Evolutionary conservation across 345 rosid species (phyloP), one percentile per base, ranked within the genome.

Genomic region (thale cress (Arabidopsis thaliana)): DNA sequence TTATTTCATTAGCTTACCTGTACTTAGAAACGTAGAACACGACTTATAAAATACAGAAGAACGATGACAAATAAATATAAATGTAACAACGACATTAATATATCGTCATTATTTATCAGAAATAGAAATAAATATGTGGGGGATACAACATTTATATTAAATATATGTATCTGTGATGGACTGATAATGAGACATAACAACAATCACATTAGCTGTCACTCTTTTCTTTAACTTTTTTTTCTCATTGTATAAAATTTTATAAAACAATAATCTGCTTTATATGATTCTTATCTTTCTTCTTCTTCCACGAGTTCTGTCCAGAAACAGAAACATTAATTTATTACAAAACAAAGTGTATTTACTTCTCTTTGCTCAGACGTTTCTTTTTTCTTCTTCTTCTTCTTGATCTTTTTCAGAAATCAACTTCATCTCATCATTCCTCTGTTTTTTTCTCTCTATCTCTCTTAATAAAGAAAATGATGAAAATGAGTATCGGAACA

Each of bases 151-250:
- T 16, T 16, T 40, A 51, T 46, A 68, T 36, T 42, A 44, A 44
- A 6, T 20, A 8, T 46, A 14, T 25, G 52, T 49, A 4, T 25
- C 42, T 72, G 2, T 72, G 45, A 64, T 24, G 58, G 68, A 69
- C 20, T 51, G 32, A 28, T 28, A 69, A 75, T 60, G 74, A 67
- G 56, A 67, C 62, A 67, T 67, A 75, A 10, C 73, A 75, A 75
- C 69, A 60, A 59, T 69, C 56, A 68, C 49, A 68, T 75, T 67
- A 73, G 71, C 57, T 73, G 78, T 65, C 78, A 65, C 77, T 24
- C 37, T 25, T 64, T 64, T 13, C 5, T 41, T 50, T 51, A 44
- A 28, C 32, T 16, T 30, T 23, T 22, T 30, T 8, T 67, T 60
- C 32, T 11, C n/a, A 32, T n/a, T 8, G 46, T 13, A 13, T 11